phyloP scores from a whole-genome alignment of 2,329 filamentous ascomycete species.

The Apiospora phragmitis region DNA sequence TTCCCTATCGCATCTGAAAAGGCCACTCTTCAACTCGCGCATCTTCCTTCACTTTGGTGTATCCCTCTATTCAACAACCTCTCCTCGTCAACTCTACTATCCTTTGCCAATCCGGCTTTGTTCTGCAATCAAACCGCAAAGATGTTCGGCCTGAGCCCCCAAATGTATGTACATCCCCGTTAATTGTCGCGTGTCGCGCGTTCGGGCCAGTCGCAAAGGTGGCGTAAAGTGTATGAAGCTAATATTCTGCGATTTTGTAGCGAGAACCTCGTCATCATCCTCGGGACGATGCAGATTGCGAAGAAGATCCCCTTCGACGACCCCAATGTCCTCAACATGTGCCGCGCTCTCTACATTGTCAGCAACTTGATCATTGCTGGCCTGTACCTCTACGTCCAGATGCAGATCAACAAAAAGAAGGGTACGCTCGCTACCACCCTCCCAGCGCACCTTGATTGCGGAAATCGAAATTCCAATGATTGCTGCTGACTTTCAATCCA shows the following conservation, averaged over 20 bases:
- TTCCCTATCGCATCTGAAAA: slow-evolving; percentile 10
- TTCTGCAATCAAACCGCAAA: not conserved
- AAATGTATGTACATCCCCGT: slow-evolving; percentile 2
- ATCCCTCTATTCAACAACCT: not conserved
- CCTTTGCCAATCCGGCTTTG: not conserved
- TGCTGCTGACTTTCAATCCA: slow-evolving; percentile 2
- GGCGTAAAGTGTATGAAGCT: slow-evolving; percentile 1
- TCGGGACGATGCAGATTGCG: slow-evolving; percentile 97
- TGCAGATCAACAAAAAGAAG: slow-evolving; percentile 93
- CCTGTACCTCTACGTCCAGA: slow-evolving; percentile 84
- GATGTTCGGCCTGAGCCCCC: slow-evolving; percentile 12
- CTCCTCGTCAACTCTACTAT: not conserved
- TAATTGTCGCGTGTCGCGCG: not conserved
- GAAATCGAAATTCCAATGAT: not conserved
- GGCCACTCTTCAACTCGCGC: slow-evolving; percentile 10
- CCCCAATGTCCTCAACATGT: slow-evolving; percentile 58
- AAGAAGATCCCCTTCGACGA: slow-evolving; percentile 96
- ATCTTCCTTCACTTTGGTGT: not conserved
- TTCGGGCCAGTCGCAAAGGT: not conserved
- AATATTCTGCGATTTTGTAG: slow-evolving; percentile 44
- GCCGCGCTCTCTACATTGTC: slow-evolving; percentile 54
- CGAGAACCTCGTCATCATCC: slow-evolving; percentile 90
- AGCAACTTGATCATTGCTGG: slow-evolving; percentile 80
- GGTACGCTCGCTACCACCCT: slow-evolving; percentile 56
- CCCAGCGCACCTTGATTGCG: not conserved